Percentiles rank a stretch among this genome's conserved stretches.
Conservation (phyloP, 805 yeast species). For the Metschnikowia anglica region DNA sequence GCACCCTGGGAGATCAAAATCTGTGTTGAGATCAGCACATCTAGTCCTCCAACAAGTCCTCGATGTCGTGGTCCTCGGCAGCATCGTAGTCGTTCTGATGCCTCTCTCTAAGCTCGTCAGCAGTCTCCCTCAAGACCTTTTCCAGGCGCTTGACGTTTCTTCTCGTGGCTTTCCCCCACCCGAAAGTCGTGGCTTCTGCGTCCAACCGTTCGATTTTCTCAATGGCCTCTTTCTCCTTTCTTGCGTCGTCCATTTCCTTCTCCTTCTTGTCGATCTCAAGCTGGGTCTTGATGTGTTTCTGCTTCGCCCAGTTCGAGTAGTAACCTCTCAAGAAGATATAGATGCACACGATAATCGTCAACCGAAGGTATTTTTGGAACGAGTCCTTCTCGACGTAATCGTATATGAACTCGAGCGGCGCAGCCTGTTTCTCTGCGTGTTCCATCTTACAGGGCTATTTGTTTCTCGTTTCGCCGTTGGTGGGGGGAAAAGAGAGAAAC, state of each 20-base stretch:
- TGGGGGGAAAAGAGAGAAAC: neutral
- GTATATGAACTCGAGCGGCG: conserved; percentile 30
- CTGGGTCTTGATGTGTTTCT: conserved; percentile 49
- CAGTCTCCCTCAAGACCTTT: conserved; percentile 48
- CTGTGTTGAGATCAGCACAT: neutral
- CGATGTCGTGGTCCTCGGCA: conserved; percentile 65
- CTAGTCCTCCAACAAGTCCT: conserved; percentile 53
- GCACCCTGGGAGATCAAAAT: neutral
- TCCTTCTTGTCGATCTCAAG: conserved; percentile 47
- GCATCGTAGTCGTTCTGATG: conserved; percentile 47
- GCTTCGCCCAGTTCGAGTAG: conserved; percentile 55
- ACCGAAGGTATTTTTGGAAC: conserved; percentile 45
- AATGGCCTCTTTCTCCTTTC: conserved; percentile 25
- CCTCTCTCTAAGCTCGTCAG: conserved; percentile 38
- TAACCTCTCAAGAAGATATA: conserved; percentile 59
- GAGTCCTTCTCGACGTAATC: conserved; percentile 40
- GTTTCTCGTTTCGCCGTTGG: neutral
- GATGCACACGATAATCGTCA: conserved; percentile 55
- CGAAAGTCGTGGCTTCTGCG: conserved; percentile 52
- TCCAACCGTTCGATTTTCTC: conserved; percentile 37
- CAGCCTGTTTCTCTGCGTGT: conserved; percentile 4
- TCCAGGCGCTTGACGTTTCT: conserved; percentile 54
- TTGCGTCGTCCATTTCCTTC: conserved; percentile 36
- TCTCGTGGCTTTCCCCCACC: conserved; percentile 81
- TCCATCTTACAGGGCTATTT: conserved; percentile 1